phyloP scores from a whole-genome alignment of 2,329 filamentous ascomycete species.

The Fusarium irregulare region DNA sequence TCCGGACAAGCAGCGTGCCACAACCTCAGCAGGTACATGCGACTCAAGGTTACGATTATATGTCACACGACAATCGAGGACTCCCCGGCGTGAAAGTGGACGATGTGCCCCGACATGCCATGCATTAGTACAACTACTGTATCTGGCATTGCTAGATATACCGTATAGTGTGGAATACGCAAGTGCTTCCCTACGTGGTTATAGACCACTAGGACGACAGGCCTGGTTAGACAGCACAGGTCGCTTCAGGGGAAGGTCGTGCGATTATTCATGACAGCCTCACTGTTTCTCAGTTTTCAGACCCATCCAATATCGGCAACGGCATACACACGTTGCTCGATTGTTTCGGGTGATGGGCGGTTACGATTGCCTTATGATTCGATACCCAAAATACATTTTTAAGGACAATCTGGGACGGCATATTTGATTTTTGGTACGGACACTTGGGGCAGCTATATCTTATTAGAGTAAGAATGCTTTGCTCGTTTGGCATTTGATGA shows the following conservation, averaged over 20 bases:
- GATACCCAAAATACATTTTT: constrained; percentile 38
- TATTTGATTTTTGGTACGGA: constrained; percentile 23
- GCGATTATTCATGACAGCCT: constrained; percentile 15
- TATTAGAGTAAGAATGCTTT: constrained; percentile 5
- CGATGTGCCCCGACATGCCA: constrained; percentile 43
- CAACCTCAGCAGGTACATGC: constrained; percentile 46
- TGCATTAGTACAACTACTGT: constrained; percentile 41
- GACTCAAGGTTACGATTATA: constrained; percentile 51
- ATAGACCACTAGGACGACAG: constrained; percentile 41
- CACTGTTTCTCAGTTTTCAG: constrained; percentile 18
- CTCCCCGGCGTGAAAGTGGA: constrained; percentile 50
- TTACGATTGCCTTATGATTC: constrained; percentile 23
- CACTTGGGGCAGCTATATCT: constrained; percentile 12
- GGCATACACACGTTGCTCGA: constrained; percentile 16
- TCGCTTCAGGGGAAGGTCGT: constrained; percentile 26
- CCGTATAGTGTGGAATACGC: constrained; percentile 7
- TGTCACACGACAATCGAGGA: constrained; percentile 50
- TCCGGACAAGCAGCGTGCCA: constrained; percentile 49
- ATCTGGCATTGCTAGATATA: constrained; percentile 3
- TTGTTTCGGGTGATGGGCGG: constrained; percentile 24
- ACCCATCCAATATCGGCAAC: constrained; percentile 9
- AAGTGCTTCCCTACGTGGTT: constrained; percentile 22
- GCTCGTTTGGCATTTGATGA: constrained; percentile 4
- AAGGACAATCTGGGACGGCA: constrained; percentile 24
- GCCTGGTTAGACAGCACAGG: constrained; percentile 50